Base-by-base conservation (phyloP, 371 early-diverging fungal genomes). In the Actinomortierella ambigua region DNA sequence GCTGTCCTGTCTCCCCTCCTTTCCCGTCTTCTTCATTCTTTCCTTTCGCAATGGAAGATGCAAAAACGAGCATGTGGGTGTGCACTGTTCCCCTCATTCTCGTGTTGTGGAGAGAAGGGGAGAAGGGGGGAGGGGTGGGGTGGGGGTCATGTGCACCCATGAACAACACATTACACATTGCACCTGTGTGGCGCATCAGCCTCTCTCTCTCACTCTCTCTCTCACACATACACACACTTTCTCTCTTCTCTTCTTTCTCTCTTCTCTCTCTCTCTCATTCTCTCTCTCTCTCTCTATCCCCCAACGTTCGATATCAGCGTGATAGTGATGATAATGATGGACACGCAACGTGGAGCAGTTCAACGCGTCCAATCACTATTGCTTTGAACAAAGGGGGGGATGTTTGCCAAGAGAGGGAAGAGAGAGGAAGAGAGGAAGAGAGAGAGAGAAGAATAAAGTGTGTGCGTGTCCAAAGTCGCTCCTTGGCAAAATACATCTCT, bases 181-280 rank as follows among this genome's bases (percentile, higher is more conserved):
- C 15, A n/a, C 20, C 8, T 9, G 41, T 41, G 41, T 9, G 41
- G 15, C 15, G 41, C 41, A 41, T 41, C 41, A 41, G 9, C 8
- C 41, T n/a, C 46, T 5, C 46, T 46, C 46, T 17, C 46, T 46
- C 40, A 41, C 48, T 48, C 48, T 48, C 22, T 3, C 48, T 48
- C 48, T 48, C 48, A 18, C 48, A 22, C 20, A 22, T 48, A 22
- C 22, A 20, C 48, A 20, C 48, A 2, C 44, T 20, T n/a, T 6
- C 44, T n/a, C 4, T 13, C 15, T 13, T 44, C 6, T 6, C 44
- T 44, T 57, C 4, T 24, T 13, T 43, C 26, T 34, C 53, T 17
- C 43, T 1, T 8, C 24, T 44, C n/a, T 14, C 27, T 28, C 27
- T 22, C 15, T n/a, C n/a, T n/a, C n/a, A n/a, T n/a, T n/a, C n/a